These are phyloP conservation scores for Plasmodium relictum DNA, from an alignment of 169 alveolate species.

Conservation along the genomic window DNA sequence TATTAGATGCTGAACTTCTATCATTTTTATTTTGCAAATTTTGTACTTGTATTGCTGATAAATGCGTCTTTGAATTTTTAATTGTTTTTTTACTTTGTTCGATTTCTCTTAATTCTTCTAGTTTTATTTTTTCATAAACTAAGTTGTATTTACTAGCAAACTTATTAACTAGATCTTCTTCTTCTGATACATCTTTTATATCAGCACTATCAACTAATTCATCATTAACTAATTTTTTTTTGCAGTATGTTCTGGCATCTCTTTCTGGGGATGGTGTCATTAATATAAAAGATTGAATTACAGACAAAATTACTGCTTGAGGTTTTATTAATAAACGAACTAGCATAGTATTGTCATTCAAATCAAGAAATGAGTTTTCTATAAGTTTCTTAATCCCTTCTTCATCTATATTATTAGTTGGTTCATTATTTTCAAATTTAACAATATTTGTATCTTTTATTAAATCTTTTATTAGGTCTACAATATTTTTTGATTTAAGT, in stretches of 20 bases:
- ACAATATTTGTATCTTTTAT: conserved; percentile 31
- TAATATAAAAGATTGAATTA: conserved; percentile 55
- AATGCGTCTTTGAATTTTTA: conserved; percentile 7
- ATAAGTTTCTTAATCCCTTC: conserved; percentile 63
- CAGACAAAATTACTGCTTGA: conserved; percentile 42
- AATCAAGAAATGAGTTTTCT: conserved; percentile 47
- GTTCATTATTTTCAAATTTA: conserved; percentile 68
- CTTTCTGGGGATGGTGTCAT: conserved; percentile 72
- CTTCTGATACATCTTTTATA: conserved; percentile 26
- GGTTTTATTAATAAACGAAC: conserved; percentile 69
- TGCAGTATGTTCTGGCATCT: conserved; percentile 60
- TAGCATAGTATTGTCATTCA: conserved; percentile 49
- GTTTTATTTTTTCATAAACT: conserved; percentile 41
- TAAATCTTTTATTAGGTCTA: conserved; percentile 31
- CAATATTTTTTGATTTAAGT: conserved; percentile 38
- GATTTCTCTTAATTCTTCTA: conserved; percentile 56
- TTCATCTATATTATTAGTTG: conserved; percentile 57
- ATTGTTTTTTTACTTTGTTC: conserved; percentile 39
- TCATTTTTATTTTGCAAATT: conserved; percentile 21
- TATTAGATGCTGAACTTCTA: background rate
- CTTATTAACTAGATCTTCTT: conserved; percentile 34
- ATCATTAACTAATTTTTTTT: conserved; percentile 42
- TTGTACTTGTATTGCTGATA: conserved; percentile 53
- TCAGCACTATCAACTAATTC: conserved; percentile 31
- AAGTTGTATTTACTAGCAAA: conserved; percentile 52